Conservation (phyloP, 2,329 filamentous ascomycete genomes). For the Phaeosphaeria sp. region DNA sequence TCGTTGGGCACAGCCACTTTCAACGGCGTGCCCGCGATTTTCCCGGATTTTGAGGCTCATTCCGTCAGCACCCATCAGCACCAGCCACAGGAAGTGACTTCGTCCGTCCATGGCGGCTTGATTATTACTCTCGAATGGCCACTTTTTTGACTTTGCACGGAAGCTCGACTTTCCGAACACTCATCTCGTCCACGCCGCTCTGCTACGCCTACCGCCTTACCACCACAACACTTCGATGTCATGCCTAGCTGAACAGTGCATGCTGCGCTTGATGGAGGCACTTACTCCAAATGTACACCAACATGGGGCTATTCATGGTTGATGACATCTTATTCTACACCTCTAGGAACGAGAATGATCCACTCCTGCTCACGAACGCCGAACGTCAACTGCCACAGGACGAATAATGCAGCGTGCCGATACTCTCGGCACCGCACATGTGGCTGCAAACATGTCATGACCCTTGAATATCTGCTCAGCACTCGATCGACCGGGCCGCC, state of each 20-base stretch:
- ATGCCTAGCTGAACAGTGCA: constrained; percentile 20
- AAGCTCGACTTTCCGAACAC: constrained; percentile 22
- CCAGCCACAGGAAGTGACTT: constrained; percentile 16
- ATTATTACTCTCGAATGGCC: constrained; percentile 13
- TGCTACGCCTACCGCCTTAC: constrained; percentile 10
- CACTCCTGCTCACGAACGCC: constrained; percentile 12
- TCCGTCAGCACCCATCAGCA: constrained; percentile 27
- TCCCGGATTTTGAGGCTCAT: constrained; percentile 8
- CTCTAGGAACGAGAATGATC: background rate
- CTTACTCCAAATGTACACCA: background rate
- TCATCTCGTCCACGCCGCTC: constrained; percentile 12
- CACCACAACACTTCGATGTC: constrained; percentile 6
- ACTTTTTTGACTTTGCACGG: constrained; percentile 21
- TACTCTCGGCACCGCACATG: constrained; percentile 9
- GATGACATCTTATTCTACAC: constrained; percentile 4
- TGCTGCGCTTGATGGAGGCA: constrained; percentile 4
- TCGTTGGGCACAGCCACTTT: constrained; percentile 17
- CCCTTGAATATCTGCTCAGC: constrained; percentile 7
- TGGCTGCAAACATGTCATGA: constrained; percentile 12
- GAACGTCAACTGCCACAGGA: background rate
- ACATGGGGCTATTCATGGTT: background rate
- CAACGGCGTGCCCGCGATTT: constrained; percentile 8
- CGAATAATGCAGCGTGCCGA: constrained; percentile 18
- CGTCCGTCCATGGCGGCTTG: constrained; percentile 6
- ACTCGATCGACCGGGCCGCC: constrained; percentile 27